phyloP scores from a whole-genome alignment of 139 green algal genomes.

The Chlamydomonas sp. region DNA sequence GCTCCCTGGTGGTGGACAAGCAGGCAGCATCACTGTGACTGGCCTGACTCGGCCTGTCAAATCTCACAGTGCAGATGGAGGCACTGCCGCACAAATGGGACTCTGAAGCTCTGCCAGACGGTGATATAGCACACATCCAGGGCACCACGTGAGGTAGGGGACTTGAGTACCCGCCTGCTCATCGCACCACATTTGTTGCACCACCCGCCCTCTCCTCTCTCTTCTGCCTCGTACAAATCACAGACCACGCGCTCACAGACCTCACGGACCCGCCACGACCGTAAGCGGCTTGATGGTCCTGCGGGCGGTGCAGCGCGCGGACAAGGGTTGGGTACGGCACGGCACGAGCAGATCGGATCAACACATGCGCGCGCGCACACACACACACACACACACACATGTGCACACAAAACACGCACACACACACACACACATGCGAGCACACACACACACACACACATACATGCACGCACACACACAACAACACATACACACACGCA shows the following conservation, averaged over 20 bases:
- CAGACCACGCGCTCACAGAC: neutral
- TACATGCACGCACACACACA: too few species aligned
- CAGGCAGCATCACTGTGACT: neutral
- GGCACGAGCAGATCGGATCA: too few species aligned
- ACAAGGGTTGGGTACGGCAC: neutral
- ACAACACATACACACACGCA: too few species aligned
- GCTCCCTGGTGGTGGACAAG: too few species aligned
- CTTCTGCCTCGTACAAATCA: neutral
- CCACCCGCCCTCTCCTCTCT: too few species aligned
- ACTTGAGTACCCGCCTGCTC: neutral
- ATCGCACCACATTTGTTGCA: constrained; percentile 11
- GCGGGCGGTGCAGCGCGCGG: constrained; percentile 5
- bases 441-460: too few species aligned
- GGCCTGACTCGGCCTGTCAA: neutral
- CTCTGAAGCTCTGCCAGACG: neutral
- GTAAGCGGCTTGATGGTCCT: constrained; percentile 14
- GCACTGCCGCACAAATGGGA: neutral
- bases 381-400: too few species aligned
- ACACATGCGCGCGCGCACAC: too few species aligned
- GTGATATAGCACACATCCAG: neutral
- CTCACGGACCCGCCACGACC: constrained; percentile 5
- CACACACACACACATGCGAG: too few species aligned
- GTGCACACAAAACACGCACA: too few species aligned
- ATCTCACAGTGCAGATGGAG: neutral
- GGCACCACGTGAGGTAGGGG: neutral